Percentiles rank a stretch among this genome's conserved stretches.
Conservation (phyloP, 495 filamentous ascomycete genomes). For the Neurospora sp. region DNA sequence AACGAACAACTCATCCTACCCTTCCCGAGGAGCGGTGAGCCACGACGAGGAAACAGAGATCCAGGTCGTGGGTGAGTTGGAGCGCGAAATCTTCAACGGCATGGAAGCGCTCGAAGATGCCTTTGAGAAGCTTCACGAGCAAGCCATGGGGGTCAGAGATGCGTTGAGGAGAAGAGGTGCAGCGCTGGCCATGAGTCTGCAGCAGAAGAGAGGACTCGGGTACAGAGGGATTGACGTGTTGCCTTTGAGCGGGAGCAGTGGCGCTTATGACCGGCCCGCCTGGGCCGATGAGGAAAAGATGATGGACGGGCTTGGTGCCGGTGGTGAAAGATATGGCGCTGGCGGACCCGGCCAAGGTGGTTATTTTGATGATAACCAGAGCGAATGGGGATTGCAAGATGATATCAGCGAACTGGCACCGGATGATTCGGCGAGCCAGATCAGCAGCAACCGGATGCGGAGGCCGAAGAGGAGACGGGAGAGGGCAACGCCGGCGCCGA, state of each 20-base stretch:
- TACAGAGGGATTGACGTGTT: conserved; percentile 32
- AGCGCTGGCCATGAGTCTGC: conserved; percentile 66
- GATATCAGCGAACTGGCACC: conserved; percentile 65
- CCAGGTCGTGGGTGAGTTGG: conserved; percentile 75
- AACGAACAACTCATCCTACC: conserved; percentile 27
- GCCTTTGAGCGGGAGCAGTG: conserved; percentile 28
- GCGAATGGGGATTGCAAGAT: conserved; percentile 52
- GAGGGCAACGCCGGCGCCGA: conserved; percentile 70
- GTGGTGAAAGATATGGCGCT: conserved; percentile 18
- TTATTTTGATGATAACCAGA: conserved; percentile 36
- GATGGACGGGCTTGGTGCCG: conserved; percentile 31
- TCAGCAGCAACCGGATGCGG: conserved; percentile 61
- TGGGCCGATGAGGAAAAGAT: conserved; percentile 39
- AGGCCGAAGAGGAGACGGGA: conserved; percentile 63
- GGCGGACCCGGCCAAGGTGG: conserved; percentile 46
- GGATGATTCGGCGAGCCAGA: conserved; percentile 76
- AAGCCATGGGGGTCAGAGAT: conserved; percentile 71
- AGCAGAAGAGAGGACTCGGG: conserved; percentile 49
- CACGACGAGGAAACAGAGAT: conserved; percentile 94
- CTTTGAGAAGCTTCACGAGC: conserved; percentile 81
- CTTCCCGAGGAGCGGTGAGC: conserved; percentile 47
- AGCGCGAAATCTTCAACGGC: conserved; percentile 82
- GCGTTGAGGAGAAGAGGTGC: conserved; percentile 70
- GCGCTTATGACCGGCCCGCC: conserved; percentile 30
- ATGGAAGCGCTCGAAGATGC: conserved; percentile 95